phyloP scores from a whole-genome alignment of 257 asterid genomes.

The Datura wrightii region DNA sequence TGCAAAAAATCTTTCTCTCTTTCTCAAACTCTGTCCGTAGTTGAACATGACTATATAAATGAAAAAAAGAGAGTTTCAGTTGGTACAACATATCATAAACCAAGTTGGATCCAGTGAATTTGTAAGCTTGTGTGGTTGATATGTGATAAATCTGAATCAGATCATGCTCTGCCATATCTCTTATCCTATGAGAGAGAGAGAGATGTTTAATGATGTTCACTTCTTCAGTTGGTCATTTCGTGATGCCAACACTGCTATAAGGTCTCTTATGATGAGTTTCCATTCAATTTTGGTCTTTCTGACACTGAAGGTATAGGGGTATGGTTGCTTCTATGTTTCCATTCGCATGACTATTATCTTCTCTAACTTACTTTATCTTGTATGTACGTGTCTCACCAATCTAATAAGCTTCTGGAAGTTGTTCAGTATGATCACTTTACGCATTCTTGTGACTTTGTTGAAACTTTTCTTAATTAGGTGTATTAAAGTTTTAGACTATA shows the following conservation, averaged over 20 bases:
- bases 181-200: background rate
- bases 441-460: background rate
- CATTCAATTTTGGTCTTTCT: background rate
- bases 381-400: background rate
- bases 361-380: background rate
- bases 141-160: background rate
- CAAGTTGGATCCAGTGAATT: slow-evolving; percentile 11
- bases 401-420: background rate
- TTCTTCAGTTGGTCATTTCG: background rate
- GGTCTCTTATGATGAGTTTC: background rate
- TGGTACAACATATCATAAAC: no score
- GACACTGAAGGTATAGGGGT: background rate
- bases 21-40: background rate
- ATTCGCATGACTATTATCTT: background rate
- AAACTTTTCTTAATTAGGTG: background rate
- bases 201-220: background rate
- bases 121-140: background rate
- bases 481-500: background rate
- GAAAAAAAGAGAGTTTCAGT: background rate
- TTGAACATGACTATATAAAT: background rate
- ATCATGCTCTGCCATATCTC: background rate
- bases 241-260: background rate
- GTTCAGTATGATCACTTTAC: background rate
- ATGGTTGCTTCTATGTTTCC: background rate
- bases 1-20: background rate